Evolutionary conservation across 306 rosid genomes (phyloP), one percentile per base, ranked within the genome.

Genomic region (Oxytropis ochrocephala): DNA sequence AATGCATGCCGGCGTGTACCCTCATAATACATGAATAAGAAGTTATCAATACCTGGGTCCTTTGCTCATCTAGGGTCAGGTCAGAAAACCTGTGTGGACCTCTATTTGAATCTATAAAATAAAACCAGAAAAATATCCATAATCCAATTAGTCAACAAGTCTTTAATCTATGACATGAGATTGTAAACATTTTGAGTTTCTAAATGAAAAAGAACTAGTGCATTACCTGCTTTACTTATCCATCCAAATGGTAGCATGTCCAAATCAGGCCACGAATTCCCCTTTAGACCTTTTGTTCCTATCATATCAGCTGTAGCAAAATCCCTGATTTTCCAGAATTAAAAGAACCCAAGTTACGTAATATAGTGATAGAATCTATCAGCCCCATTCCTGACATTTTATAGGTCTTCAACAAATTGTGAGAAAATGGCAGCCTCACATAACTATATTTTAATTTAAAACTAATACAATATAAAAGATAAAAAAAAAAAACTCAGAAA

Each of bases 171-270:
- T 30, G 50, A 50, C 42, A 53, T 0, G 36, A 56, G 30, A 67
- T 16, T 36, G 58, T 9, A 63, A 59, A 60, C 47, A 77, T 53
- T 49, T 61, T 11, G 16, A 19, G 7, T 14, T 48, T 48, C 16
- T 54, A 7, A 68, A 60, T 61, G 21, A 66, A 58, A 67, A 53
- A 27, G 35, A 50, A 50, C 36, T 36, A 29, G 44, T 60, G 16
- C 24, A 5, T 73, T 33, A 91, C 99, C 99, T 78, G 86, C 72
- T 80, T 85, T 86, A 41, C 92, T 88, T 65, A 94, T 88, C 96
- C 92, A 87, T 74, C 99, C 99, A 35, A 91, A 69, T n/a, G 99
- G 99, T 48, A 94, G 89, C 99, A 91, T 94, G 79, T 94, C 99
- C 86, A 91, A 75, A 83, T 94, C 96, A 49, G 99, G 99, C 99